Evolutionary conservation across 805 yeast species (phyloP), one percentile per base, ranked within the genome.

Genomic region (Candida silvatica): DNA sequence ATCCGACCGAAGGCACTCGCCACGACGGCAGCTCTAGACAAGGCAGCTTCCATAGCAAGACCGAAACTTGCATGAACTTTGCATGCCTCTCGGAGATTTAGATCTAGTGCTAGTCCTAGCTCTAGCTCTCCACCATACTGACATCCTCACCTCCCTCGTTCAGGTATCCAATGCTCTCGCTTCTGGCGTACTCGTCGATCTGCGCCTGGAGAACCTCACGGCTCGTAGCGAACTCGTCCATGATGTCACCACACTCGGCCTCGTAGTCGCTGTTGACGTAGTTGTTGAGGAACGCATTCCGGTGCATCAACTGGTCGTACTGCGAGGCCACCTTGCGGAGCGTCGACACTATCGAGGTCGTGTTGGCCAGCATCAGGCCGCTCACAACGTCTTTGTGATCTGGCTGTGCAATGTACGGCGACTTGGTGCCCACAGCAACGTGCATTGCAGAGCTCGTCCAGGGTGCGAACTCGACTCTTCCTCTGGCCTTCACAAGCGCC

Each of bases 311-410:
- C 32, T 77, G 71, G 47, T 90, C 96, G 55, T 79, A 92, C 46
- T 87, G 90, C 33, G 66, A 69, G 22, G 87, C 66, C 0, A 82
- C 76, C 42, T 78, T 75, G 22, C 71, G 67, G 39, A 92, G 67
- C 14, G 86, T 61, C 11, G 76, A 68, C 3, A 77, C 68, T 8
- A 90, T 74, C 2, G 87, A 74, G 0, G 97, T 79, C 35, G 83
- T 76, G 56, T 92, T 92, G 4, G 94, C 72, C 17, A 92, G 62
- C 77, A 81, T 84, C 43, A 87, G 64, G 1, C 97, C 97, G 45
- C 78, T 79, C 4, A 84, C 74, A 9, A 67, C 57, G 27, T 44
- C 33, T 3, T 18, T 35, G 27, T 22, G 43, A 43, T 34, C 46
- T 8, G 9, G 16, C 14, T 27, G 9, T n/a, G 8, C 14, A 12